Evolutionary conservation across 202 grass and related monocot genomes (phyloP), one percentile per base, ranked within the genome.

Genomic region (Brachypodium distachyon): DNA sequence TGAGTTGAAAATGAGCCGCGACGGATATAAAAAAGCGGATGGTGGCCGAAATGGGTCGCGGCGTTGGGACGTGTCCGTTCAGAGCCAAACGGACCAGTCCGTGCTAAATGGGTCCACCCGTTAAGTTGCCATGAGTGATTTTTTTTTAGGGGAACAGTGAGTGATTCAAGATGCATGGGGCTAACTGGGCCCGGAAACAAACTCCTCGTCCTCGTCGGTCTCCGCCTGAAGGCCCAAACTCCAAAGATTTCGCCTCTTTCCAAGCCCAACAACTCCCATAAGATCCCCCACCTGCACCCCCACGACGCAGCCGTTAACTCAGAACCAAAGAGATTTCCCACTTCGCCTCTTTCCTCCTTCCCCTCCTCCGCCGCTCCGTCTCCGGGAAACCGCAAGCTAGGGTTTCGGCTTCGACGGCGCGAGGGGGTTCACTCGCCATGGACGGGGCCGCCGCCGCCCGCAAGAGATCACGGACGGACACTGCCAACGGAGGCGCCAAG

Each of bases 391-490:
- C 62, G 62, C 46, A 4, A 25, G 13, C 57, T 84, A 84, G 81
- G 81, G 81, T 81, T 88, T 61, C 76, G 70, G 27, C 80, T 41
- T 37, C 70, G 44, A 66, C 76, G 17, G 17, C 26, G 25, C n/a
- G 48, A 46, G 31, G 26, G 49, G n/a, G n/a, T n/a, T n/a, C n/a
- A n/a, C 72, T 65, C 65, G 46, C 70, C 79, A 94, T 94, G 91
- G 91, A 94, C 50, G 61, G 46, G 60, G 55, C 64, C 18, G 48
- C 64, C 54, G 29, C 74, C 31, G 29, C 54, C 50, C 72, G 91
- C 76, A 94, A 90, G 91, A 90, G 91, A 36, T 86, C 31, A 17
- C 61, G 91, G 27, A 43, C 25, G 44, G 87, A 88, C 4, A 62
- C 67, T n/a, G 58, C 64, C 53, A 90, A 94, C 67, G 87, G 91